Percentiles rank a stretch among this genome's conserved stretches.
Evolutionary conservation across 2,329 filamentous ascomycete species (phyloP).

Genomic region (Diplodia intermedia): DNA sequence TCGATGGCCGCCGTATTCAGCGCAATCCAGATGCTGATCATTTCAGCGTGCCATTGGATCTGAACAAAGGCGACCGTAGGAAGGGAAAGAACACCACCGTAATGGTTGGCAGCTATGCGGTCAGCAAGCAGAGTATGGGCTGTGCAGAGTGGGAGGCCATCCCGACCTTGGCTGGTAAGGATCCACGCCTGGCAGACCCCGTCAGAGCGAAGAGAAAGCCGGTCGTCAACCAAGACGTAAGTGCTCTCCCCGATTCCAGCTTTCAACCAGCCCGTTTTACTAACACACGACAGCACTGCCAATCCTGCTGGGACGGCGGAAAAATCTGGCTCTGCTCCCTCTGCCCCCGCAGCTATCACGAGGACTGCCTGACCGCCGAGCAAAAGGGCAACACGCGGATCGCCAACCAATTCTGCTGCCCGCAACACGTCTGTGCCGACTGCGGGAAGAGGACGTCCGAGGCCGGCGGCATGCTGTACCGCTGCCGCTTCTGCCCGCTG

Average conservation of each 20-base stretch:
- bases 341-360: constrained; percentile 64
- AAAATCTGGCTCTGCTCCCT: constrained; percentile 57
- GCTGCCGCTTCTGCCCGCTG: constrained; percentile 59
- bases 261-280: constrained; percentile 34
- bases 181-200: constrained; percentile 58
- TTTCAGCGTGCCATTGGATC: constrained; percentile 33
- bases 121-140: constrained; percentile 63
- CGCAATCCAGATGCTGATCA: constrained; percentile 38
- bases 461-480: constrained; percentile 57
- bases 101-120: constrained; percentile 62
- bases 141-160: constrained; percentile 65
- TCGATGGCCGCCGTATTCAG: constrained; percentile 62
- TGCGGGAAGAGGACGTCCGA: constrained; percentile 61
- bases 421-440: constrained; percentile 62
- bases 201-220: constrained; percentile 57
- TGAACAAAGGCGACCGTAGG: constrained; percentile 57
- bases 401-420: constrained; percentile 59
- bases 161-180: constrained; percentile 63
- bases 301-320: constrained; percentile 59
- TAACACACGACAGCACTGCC: constrained; percentile 51
- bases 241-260: constrained; percentile 33
- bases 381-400: constrained; percentile 48
- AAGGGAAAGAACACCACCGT: constrained; percentile 65
- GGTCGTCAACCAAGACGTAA: constrained; percentile 53
- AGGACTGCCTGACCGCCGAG: constrained; percentile 53